Conservation (phyloP, 768 basidiomycete genomes). For the Rhizopogon vinicolor region DNA sequence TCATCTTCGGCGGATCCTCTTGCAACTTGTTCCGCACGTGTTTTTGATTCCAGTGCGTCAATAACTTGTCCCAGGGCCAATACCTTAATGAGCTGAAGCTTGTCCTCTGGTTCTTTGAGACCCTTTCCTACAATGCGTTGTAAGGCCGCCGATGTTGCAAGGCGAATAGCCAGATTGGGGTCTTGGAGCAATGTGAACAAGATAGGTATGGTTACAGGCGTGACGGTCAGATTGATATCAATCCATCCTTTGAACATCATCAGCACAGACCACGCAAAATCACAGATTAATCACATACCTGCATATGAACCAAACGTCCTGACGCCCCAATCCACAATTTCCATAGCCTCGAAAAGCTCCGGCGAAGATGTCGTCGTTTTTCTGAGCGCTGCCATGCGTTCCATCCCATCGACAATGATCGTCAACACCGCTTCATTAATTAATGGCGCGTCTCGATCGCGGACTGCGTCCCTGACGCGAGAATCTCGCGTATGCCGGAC, state of each 20-base stretch:
- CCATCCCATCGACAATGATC: conserved; percentile 68
- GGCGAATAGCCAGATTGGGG: conserved; percentile 69
- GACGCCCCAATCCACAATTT: conserved; percentile 90
- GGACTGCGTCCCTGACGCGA: conserved; percentile 82
- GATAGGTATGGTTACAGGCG: conserved; percentile 80
- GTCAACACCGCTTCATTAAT: conserved; percentile 88
- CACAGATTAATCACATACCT: conserved; percentile 50
- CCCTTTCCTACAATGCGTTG: conserved; percentile 88
- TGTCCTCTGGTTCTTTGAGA: conserved; percentile 85
- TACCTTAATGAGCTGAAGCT: conserved; percentile 85
- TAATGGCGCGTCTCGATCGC: conserved; percentile 81
- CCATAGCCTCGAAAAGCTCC: conserved; percentile 56
- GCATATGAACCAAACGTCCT: conserved; percentile 91
- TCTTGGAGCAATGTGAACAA: conserved; percentile 82
- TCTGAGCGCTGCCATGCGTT: conserved; percentile 48
- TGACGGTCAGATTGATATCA: conserved; percentile 94
- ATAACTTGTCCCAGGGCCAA: conserved; percentile 82
- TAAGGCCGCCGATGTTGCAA: conserved; percentile 78
- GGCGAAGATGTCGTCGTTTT: conserved; percentile 45
- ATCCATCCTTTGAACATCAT: conserved; percentile 76
- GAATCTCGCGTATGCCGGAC: conserved; percentile 78
- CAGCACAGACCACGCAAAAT: not conserved
- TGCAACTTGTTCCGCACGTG: conserved; percentile 58
- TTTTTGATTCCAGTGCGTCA: conserved; percentile 74
- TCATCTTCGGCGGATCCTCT: conserved; percentile 75